A percentile compares a stretch with the other conserved stretches of the same genome.
Evolutionary conservation across 768 basidiomycete species (phyloP).

Genomic region (Gelatoporia subvermispora): DNA sequence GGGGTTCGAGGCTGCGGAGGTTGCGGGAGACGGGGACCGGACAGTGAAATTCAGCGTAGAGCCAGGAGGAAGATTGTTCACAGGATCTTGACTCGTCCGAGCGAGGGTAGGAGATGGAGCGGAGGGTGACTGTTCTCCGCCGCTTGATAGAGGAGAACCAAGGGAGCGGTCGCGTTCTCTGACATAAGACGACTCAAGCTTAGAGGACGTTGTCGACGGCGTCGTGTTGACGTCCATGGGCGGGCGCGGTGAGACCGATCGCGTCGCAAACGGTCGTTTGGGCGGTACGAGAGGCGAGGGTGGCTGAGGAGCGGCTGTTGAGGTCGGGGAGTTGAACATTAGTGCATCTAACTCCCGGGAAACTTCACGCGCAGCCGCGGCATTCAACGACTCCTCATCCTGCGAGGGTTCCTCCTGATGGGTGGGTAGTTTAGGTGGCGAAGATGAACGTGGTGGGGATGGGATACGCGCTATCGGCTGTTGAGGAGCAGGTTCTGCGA

Average conservation of each 20-base stretch:
- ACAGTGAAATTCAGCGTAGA: too few relatives aligned
- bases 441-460: slow-evolving; percentile 1
- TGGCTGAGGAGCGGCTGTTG: slow-evolving; percentile 20
- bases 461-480: neutral
- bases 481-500: neutral
- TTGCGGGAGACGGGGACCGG: slow-evolving; percentile 15
- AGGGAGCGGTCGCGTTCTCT: slow-evolving; percentile 15
- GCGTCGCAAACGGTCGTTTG: slow-evolving; percentile 18
- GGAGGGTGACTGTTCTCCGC: neutral
- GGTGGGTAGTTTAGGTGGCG: slow-evolving; percentile 4
- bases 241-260: slow-evolving; percentile 35
- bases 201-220: neutral
- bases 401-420: slow-evolving; percentile 7
- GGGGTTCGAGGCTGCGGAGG: slow-evolving; percentile 19
- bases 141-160: slow-evolving; percentile 3
- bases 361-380: slow-evolving; percentile 66
- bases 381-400: slow-evolving; percentile 37
- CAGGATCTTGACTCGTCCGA: too few relatives aligned
- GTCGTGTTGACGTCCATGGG: slow-evolving; percentile 14
- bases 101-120: neutral
- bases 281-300: slow-evolving; percentile 5
- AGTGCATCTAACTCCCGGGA: slow-evolving; percentile 60
- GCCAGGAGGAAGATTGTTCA: too few relatives aligned
- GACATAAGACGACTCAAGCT: slow-evolving; percentile 1
- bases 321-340: slow-evolving; percentile 31